These are phyloP conservation scores for Nakataea oryzae DNA, from an alignment of 2,329 filamentous ascomycete genomes.

Conservation along the genomic window DNA sequence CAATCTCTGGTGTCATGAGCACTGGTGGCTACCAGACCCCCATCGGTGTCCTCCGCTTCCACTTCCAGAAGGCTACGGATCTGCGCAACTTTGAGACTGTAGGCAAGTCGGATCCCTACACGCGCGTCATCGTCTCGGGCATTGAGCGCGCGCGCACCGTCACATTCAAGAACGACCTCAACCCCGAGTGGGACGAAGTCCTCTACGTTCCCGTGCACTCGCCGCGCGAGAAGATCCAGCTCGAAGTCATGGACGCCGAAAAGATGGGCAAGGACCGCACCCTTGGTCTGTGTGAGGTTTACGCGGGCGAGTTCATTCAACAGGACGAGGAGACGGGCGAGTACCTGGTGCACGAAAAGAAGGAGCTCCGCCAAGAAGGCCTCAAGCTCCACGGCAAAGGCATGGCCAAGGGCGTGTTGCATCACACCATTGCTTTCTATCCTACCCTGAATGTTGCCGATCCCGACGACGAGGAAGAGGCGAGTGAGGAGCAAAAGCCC, in stretches of 20 bases:
- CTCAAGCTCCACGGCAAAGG: constrained; percentile 66
- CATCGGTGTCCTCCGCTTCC: constrained; percentile 88
- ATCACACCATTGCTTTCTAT: constrained; percentile 82
- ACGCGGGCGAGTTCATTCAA: constrained; percentile 65
- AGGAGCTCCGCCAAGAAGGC: constrained; percentile 53
- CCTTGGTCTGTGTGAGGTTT: constrained; percentile 70
- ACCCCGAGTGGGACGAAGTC: constrained; percentile 92
- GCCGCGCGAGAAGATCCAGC: constrained; percentile 65
- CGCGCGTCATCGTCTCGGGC: constrained; percentile 77
- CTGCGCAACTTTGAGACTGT: constrained; percentile 89
- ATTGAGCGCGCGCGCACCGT: constrained; percentile 88
- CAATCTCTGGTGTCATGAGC: constrained; percentile 64
- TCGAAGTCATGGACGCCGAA: constrained; percentile 97
- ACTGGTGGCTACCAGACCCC: constrained; percentile 87
- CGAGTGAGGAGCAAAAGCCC: constrained; percentile 22
- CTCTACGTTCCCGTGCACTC: constrained; percentile 89
- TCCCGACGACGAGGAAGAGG: constrained; percentile 71
- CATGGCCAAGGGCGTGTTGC: constrained; percentile 66
- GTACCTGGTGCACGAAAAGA: constrained; percentile 69
- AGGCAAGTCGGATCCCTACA: constrained; percentile 95
- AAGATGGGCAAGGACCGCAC: constrained; percentile 84
- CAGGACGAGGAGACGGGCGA: constrained; percentile 66
- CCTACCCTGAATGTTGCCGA: constrained; percentile 81
- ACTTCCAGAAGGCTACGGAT: constrained; percentile 74
- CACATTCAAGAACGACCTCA: constrained; percentile 90